phyloP scores from a whole-genome alignment of 1,284 basidiomycete genomes.

The Porogramme epimiltina region DNA sequence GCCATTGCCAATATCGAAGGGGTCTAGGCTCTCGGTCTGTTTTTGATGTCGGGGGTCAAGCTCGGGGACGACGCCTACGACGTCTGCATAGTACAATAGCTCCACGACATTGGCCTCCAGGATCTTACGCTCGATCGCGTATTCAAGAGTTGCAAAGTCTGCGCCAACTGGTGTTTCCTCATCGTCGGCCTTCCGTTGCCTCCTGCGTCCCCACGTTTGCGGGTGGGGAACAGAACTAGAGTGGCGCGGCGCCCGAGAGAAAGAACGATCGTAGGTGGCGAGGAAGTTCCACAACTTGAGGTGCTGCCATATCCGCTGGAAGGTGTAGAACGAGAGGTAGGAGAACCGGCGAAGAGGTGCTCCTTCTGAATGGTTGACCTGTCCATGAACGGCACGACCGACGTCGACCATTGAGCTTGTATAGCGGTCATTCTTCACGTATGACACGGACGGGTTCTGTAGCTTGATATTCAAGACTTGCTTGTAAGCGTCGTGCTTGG shows the following conservation, averaged over 20 bases:
- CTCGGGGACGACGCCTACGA: slow-evolving; percentile 63
- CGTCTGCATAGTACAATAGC: slow-evolving; percentile 83
- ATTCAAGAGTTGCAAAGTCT: slow-evolving; percentile 67
- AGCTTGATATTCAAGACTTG: slow-evolving; percentile 75
- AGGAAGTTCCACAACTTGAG: slow-evolving; percentile 48
- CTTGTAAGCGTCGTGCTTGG: slow-evolving; percentile 80
- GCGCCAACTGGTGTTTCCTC: slow-evolving; percentile 55
- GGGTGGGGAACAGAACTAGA: slow-evolving; percentile 15
- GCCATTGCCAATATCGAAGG: slow-evolving; percentile 81
- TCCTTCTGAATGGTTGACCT: slow-evolving; percentile 47
- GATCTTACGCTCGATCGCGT: slow-evolving; percentile 84
- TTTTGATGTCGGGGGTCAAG: slow-evolving; percentile 35
- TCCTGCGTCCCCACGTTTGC: slow-evolving; percentile 34
- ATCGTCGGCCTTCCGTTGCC: slow-evolving; percentile 45
- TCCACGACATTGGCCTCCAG: slow-evolving; percentile 79
- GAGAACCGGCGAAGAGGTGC: slow-evolving; percentile 34
- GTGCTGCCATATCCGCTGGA: slow-evolving; percentile 57
- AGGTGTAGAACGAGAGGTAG: slow-evolving; percentile 49
- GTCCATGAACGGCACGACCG: slow-evolving; percentile 64
- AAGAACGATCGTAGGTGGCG: slow-evolving; percentile 20
- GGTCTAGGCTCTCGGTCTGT: slow-evolving; percentile 39
- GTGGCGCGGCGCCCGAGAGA: slow-evolving; percentile 2
- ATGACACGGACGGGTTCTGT: slow-evolving; percentile 62
- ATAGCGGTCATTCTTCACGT: slow-evolving; percentile 79
- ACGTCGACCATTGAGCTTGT: slow-evolving; percentile 63